Evolutionary conservation across 2,329 filamentous ascomycete genomes (phyloP), one percentile per base, ranked within the genome.

Genomic region (Fusarium sp.): DNA sequence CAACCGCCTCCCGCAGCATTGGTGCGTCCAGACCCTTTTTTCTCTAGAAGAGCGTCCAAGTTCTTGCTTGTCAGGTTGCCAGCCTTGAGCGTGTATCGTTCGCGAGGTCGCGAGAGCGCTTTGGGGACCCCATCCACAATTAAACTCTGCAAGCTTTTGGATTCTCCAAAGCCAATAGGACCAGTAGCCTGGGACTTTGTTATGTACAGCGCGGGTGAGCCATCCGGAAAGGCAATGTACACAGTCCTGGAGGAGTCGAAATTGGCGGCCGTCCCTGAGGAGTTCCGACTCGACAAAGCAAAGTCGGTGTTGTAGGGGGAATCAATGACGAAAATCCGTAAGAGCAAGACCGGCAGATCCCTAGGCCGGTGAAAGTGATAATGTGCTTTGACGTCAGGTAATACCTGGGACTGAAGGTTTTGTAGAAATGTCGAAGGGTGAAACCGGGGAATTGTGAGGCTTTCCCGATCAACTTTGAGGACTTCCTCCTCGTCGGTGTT

Each of bases 151-250:
- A 97, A 84, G 75, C 90, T 93, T 59, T 89, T 89, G 6, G 88
- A 85, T 69, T 94, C 92, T 13, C 84, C 83, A 0, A 82, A 77
- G 4, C 83, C 80, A 13, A 85, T 82, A 0, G 85, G 77, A 2
- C 85, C 85, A 0, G 82, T 81, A 25, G 84, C 81, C 67, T 87
- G 85, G 7, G 87, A 85, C 68, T 86, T 90, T 60, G 89, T 89
- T 50, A 91, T 85, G 81, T 94, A 97, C 52, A 97, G 85, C 72
- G 92, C 92, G 0, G 94, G 93, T 13, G 93, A 92, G 37, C 92
- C 93, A 78, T 96, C 92, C 0, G 95, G 95, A 77, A 97, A 96
- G 2, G 94, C 93, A 70, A 97, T 86, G 78, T 94, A 97, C 43
- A 97, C 89, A 3, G 93, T 92, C 73, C 91, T 89, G 14, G 92